phyloP scores from a whole-genome alignment of 2,329 filamentous ascomycete genomes.

The Geosmithia flava region DNA sequence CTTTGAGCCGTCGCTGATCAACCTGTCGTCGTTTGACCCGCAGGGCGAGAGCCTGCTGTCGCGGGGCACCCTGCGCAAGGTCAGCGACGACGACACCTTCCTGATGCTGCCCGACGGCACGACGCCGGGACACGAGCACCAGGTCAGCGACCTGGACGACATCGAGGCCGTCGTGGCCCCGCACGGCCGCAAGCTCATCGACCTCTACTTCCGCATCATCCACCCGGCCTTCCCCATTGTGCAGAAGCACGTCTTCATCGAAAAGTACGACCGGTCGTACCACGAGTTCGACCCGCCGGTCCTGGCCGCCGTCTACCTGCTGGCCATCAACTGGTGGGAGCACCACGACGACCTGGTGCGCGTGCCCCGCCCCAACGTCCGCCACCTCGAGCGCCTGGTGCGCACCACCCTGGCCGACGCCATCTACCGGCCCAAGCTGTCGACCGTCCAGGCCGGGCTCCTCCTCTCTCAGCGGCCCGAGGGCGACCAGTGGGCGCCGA shows the following conservation, averaged over 20 bases:
- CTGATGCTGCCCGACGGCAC: slow-evolving; percentile 64
- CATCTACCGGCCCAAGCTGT: slow-evolving; percentile 71
- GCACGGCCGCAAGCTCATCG: slow-evolving; percentile 64
- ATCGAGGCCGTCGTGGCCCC: slow-evolving; percentile 67
- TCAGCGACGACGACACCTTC: slow-evolving; percentile 69
- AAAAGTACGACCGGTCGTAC: slow-evolving; percentile 63
- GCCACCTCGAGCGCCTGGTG: slow-evolving; percentile 60
- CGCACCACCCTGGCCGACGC: slow-evolving; percentile 64
- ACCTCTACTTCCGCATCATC: slow-evolving; percentile 70
- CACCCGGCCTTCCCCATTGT: slow-evolving; percentile 76
- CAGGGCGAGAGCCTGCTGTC: slow-evolving; percentile 70
- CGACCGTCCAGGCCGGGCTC: slow-evolving; percentile 68
- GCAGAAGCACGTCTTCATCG: slow-evolving; percentile 67
- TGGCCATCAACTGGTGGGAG: slow-evolving; percentile 84
- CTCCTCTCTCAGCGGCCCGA: slow-evolving; percentile 64
- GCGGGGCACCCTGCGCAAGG: slow-evolving; percentile 57
- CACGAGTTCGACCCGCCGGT: slow-evolving; percentile 65
- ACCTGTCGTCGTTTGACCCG: slow-evolving; percentile 67
- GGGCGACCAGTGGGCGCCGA: slow-evolving; percentile 72
- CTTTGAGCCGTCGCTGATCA: slow-evolving; percentile 74
- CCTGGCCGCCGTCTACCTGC: slow-evolving; percentile 69
- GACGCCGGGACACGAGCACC: slow-evolving; percentile 60
- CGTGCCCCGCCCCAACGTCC: slow-evolving; percentile 56
- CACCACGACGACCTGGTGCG: slow-evolving; percentile 54
- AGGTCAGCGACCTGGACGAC: slow-evolving; percentile 53